These are phyloP conservation scores for Rhododendron kiyosumense DNA, from an alignment of 148 eudicot species.

Conservation along the genomic window DNA sequence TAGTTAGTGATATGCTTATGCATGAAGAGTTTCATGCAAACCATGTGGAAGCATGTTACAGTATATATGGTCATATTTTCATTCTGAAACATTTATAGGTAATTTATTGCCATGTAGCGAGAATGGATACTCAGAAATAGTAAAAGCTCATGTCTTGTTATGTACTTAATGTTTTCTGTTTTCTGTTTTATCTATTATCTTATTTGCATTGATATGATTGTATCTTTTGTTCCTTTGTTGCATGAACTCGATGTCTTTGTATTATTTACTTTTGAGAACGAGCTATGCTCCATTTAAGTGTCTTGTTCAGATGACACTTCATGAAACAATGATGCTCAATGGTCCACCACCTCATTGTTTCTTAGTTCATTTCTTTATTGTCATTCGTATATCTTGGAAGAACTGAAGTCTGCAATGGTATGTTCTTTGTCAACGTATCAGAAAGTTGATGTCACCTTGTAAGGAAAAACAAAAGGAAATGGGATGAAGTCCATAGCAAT, in stretches of 20 bases:
- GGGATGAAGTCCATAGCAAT: background rate
- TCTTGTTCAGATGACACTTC: background rate
- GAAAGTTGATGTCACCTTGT: no score
- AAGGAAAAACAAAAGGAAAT: background rate
- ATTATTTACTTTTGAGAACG: background rate
- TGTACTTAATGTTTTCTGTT: background rate
- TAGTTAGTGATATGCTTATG: background rate
- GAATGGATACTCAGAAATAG: background rate
- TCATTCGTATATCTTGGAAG: background rate
- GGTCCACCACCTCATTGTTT: background rate
- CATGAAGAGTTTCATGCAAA: background rate
- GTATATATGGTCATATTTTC: background rate
- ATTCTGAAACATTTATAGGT: background rate
- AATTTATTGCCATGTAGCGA: background rate
- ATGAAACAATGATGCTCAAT: background rate
- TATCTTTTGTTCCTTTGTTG: background rate
- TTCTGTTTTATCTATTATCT: background rate
- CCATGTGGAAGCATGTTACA: background rate
- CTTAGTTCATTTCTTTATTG: background rate
- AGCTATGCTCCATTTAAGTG: background rate
- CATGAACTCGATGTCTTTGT: background rate
- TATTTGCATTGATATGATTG: background rate
- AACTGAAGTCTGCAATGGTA: background rate
- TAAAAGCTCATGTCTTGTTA: background rate
- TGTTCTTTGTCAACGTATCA: background rate